A percentile compares a stretch with the other conserved stretches of the same genome.
Evolutionary conservation across 768 basidiomycete species (phyloP).

Genomic region (Mycena galericulata): DNA sequence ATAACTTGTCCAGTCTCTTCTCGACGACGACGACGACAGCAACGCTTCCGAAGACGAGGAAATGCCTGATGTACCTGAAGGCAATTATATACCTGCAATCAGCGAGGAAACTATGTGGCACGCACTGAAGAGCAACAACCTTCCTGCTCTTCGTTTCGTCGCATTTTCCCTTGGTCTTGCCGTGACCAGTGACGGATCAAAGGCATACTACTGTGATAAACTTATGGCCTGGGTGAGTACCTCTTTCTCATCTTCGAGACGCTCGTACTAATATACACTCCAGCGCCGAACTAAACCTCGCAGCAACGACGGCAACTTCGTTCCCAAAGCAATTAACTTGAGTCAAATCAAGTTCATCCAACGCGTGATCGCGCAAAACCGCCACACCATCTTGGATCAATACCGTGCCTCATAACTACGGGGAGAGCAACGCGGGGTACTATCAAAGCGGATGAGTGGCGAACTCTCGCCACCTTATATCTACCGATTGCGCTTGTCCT

Average conservation of each 20-base stretch:
- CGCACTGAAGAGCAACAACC: slow-evolving; percentile 7
- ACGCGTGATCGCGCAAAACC: slow-evolving; percentile 24
- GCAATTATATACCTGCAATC: slow-evolving; percentile 19
- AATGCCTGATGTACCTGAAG: slow-evolving; percentile 26
- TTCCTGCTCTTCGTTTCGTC: slow-evolving; percentile 25
- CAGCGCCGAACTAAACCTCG: slow-evolving; percentile 31
- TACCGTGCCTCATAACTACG: slow-evolving; percentile 38
- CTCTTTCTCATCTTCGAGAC: slow-evolving; percentile 8
- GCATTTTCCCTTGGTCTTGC: slow-evolving; percentile 20
- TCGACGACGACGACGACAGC: background rate
- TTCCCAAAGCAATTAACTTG: slow-evolving; percentile 28
- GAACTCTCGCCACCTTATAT: slow-evolving; percentile 35
- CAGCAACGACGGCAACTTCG: slow-evolving; percentile 9
- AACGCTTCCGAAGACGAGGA: slow-evolving; percentile 12
- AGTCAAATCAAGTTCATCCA: slow-evolving; percentile 32
- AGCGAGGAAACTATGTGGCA: slow-evolving; percentile 11
- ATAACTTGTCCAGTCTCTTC: slow-evolving; percentile 22
- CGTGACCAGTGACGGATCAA: background rate
- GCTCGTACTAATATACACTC: slow-evolving; percentile 8
- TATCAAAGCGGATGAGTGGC: slow-evolving; percentile 49
- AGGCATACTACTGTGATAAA: slow-evolving; percentile 23
- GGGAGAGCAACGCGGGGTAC: slow-evolving; percentile 38
- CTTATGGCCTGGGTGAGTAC: slow-evolving; percentile 32
- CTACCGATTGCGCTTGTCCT: slow-evolving; percentile 43
- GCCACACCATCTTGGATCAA: slow-evolving; percentile 32